Percentiles rank a stretch among this genome's conserved stretches.
phyloP scores from a whole-genome alignment of 148 eudicot species.

The Rhododendron simsii region DNA sequence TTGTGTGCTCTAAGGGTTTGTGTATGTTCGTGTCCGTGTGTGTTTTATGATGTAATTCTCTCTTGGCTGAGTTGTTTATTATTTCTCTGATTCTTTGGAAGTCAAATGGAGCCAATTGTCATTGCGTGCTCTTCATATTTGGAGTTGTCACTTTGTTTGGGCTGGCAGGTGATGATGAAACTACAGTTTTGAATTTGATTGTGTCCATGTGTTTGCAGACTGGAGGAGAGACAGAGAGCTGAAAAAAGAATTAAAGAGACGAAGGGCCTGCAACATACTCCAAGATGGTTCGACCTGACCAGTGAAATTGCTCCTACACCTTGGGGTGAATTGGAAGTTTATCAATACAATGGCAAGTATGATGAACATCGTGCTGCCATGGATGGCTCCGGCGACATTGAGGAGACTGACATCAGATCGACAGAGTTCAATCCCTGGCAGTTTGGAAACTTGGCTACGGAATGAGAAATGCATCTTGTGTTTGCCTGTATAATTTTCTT shows the following conservation, averaged over 20 bases:
- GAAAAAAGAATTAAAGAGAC: conserved; percentile 70
- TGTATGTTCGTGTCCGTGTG: too few species aligned
- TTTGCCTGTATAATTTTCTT: background rate
- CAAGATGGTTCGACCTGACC: conserved; percentile 62
- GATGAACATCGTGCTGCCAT: conserved; percentile 40
- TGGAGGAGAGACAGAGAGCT: conserved; percentile 80
- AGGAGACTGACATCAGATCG: conserved; percentile 32
- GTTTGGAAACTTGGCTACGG: conserved; percentile 41
- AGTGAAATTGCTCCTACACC: conserved; percentile 60
- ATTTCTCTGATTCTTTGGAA: background rate
- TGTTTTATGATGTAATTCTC: background rate
- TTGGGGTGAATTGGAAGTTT: conserved; percentile 84
- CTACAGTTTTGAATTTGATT: background rate
- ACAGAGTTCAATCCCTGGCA: conserved; percentile 86
- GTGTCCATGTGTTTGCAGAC: conserved; percentile 23
- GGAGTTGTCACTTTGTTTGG: background rate
- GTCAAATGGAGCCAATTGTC: background rate
- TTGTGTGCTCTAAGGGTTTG: too few species aligned
- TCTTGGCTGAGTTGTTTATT: too few species aligned
- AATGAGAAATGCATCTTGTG: conserved; percentile 22
- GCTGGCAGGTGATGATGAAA: background rate
- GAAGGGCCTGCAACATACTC: conserved; percentile 46
- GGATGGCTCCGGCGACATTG: conserved; percentile 34
- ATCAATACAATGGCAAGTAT: conserved; percentile 66
- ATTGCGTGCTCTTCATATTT: background rate